Evolutionary conservation across 768 basidiomycete genomes (phyloP).

Genomic region (Cystoderma amianthinum): DNA sequence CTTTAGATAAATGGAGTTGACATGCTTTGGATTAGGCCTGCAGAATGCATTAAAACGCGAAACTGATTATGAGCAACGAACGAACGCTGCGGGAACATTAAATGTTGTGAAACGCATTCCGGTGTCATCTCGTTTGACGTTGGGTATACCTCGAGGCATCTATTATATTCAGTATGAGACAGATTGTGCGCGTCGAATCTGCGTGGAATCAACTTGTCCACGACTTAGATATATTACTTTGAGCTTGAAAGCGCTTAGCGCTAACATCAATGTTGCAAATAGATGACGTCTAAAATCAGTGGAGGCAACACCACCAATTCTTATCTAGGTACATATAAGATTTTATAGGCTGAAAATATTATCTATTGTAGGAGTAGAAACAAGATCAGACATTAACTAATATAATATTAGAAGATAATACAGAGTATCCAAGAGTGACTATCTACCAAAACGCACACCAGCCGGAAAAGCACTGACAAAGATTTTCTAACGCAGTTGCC

Average conservation of each 20-base stretch:
- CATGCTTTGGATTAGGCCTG: slow-evolving; percentile 78
- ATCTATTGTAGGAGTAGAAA: neutral
- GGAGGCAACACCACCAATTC: too few species aligned
- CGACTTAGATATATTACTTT: too few species aligned
- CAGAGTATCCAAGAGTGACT: neutral
- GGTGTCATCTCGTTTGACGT: slow-evolving; percentile 73
- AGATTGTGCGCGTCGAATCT: too few species aligned
- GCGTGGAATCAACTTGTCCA: too few species aligned
- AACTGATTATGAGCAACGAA: slow-evolving; percentile 5
- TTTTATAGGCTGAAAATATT: too few species aligned
- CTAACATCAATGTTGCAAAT: too few species aligned
- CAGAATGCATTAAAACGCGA: neutral
- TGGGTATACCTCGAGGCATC: slow-evolving; percentile 85
- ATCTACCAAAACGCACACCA: slow-evolving; percentile 87
- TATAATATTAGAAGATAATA: neutral
- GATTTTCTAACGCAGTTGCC: slow-evolving; percentile 89
- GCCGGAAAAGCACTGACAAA: slow-evolving; percentile 95
- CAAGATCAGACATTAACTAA: neutral
- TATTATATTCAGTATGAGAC: too few species aligned
- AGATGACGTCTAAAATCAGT: too few species aligned
- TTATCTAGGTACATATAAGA: neutral
- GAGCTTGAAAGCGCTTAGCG: too few species aligned
- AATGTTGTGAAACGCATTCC: slow-evolving; percentile 80
- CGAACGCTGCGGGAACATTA: slow-evolving; percentile 70
- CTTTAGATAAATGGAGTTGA: slow-evolving; percentile 73